These are phyloP conservation scores for Vitis rupestris DNA, from an alignment of 164 flowering plant species.

Conservation along the genomic window DNA sequence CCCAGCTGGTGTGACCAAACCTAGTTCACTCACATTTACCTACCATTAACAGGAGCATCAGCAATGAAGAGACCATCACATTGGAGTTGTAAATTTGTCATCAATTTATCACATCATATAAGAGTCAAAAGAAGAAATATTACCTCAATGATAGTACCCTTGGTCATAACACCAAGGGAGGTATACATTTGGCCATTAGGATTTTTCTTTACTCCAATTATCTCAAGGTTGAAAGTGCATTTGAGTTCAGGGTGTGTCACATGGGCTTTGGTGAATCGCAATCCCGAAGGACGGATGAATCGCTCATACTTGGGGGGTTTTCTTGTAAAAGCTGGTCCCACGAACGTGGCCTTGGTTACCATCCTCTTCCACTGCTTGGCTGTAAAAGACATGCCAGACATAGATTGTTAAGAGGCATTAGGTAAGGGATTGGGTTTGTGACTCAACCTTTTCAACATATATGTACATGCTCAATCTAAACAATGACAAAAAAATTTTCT, in stretches of 20 bases:
- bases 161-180: conserved; percentile 92
- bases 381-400: conserved; percentile 24
- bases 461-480: too few relatives aligned
- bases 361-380: conserved; percentile 99
- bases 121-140: neutral
- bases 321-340: conserved; percentile 88
- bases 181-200: conserved; percentile 97
- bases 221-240: conserved; percentile 93
- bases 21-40: conserved; percentile 96
- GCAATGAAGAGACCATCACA: neutral
- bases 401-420: neutral
- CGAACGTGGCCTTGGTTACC: conserved; percentile 95
- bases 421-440: neutral
- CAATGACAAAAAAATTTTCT: too few relatives aligned
- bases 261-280: conserved; percentile 93
- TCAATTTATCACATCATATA: neutral
- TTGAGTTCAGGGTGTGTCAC: conserved; percentile 97
- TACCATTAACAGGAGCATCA: conserved; percentile 20
- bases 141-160: conserved; percentile 97
- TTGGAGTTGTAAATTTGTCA: too few relatives aligned
- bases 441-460: too few relatives aligned
- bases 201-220: conserved; percentile 94
- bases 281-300: conserved; percentile 85
- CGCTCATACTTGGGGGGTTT: conserved; percentile 99
- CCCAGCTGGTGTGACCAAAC: conserved; percentile 97